phyloP scores from a whole-genome alignment of 495 filamentous ascomycete genomes.

The Copromyces sp. region DNA sequence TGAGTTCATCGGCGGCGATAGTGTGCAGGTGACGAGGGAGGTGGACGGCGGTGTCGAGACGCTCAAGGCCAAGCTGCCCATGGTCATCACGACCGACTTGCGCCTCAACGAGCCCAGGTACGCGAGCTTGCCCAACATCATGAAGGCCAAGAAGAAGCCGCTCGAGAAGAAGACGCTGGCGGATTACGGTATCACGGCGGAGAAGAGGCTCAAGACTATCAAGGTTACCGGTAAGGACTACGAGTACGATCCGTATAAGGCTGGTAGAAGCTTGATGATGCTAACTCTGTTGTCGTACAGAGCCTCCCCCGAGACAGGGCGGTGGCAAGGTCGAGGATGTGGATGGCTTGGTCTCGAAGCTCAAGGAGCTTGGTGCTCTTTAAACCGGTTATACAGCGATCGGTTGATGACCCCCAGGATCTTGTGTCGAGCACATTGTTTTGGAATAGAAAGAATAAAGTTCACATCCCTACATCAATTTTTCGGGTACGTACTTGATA shows the following conservation, averaged over 20 bases:
- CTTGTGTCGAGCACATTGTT: background rate
- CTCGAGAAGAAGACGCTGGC: conserved; percentile 78
- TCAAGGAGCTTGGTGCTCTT: conserved; percentile 93
- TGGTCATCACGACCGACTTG: conserved; percentile 92
- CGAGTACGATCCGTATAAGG: background rate
- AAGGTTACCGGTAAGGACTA: conserved; percentile 67
- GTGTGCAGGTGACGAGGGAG: conserved; percentile 70
- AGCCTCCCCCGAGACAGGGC: conserved; percentile 80
- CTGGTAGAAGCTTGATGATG: background rate
- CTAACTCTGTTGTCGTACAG: conserved; percentile 27
- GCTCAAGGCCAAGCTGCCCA: conserved; percentile 67
- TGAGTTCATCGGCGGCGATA: conserved; percentile 50
- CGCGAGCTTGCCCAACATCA: conserved; percentile 92
- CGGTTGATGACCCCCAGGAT: background rate
- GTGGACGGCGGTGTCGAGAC: conserved; percentile 95
- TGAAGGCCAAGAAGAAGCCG: conserved; percentile 99
- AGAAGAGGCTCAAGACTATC: conserved; percentile 71
- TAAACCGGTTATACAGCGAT: conserved; percentile 29
- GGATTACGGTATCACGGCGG: conserved; percentile 68
- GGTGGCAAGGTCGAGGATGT: conserved; percentile 97
- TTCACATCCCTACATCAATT: background rate
- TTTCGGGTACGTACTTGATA: background rate
- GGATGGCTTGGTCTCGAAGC: conserved; percentile 77
- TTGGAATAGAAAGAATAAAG: background rate
- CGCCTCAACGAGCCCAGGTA: conserved; percentile 92